Conservation (phyloP, 306 rosid genomes). For the Arachis hypogaea region DNA sequence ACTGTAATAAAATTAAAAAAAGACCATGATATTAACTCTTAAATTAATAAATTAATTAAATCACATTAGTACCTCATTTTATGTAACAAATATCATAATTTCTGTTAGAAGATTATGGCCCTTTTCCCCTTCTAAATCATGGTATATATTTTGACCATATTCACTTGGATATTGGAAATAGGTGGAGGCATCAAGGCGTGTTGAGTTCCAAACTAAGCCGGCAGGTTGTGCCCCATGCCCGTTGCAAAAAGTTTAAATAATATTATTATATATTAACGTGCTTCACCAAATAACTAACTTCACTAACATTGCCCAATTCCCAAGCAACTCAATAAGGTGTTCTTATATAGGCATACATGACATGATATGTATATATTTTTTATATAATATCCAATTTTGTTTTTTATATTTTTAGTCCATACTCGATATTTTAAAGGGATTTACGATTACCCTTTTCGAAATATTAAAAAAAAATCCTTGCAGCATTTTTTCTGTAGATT, state of each 20-base stretch:
- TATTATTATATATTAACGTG: conserved; percentile 11
- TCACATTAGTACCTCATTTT: no score
- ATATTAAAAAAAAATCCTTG: no score
- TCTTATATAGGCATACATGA: no score
- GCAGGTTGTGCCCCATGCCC: conserved; percentile 49
- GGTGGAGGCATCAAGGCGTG: conserved; percentile 35
- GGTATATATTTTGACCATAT: background rate
- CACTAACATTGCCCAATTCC: conserved; percentile 13
- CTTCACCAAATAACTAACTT: conserved; percentile 6
- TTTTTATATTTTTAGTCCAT: background rate
- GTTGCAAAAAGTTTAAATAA: conserved; percentile 19
- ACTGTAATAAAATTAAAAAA: no score
- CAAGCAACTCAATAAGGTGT: conserved; percentile 1
- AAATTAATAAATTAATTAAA: no score
- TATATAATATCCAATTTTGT: no score
- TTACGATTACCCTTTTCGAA: background rate
- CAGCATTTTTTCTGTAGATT: no score
- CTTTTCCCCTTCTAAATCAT: no score
- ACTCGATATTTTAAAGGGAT: background rate
- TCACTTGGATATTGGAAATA: conserved; percentile 25
- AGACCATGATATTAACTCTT: no score
- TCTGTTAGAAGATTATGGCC: no score
- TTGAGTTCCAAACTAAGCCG: conserved; percentile 44
- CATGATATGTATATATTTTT: no score
- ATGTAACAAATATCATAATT: background rate